Base-by-base conservation (phyloP, 2,329 filamentous ascomycete species). In the Penicillium sp. region DNA sequence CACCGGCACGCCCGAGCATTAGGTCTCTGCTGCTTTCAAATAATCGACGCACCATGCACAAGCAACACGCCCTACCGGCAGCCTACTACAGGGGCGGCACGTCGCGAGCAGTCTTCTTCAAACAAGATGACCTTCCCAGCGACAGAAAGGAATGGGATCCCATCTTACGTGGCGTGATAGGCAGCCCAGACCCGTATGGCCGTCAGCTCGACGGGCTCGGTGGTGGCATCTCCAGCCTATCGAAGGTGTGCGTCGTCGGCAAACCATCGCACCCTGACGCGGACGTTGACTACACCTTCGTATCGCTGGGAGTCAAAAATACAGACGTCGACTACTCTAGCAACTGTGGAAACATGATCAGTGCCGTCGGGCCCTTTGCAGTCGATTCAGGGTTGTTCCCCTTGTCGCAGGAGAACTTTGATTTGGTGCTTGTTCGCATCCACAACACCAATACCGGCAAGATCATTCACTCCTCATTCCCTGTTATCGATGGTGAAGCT, bases 311-410 rank as follows among this genome's bases (percentile, higher is more conserved):
- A 2, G 81, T 90, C 51, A 81, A 81, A 50, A 80, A 86, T 61
- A 75, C 76, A 4, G 73, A 76, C 29, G 78, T 91, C 2, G 88
- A 90, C 64, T 81, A 84, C 64, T 84, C 85, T 0, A 85, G 87
- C 23, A 91, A 90, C 63, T 90, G 88, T 67, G 88, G 88, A n/a
- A 90, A 90, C 68, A 88, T 91, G 85, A 84, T 79, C 6, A 80
- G 82, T 40, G 81, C 84, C 0, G 81, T 90, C 44, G 89, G 87
- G 0, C 87, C 88, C 0, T 86, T 83, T 65, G 85, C 84, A 2
- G 75, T 85, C 67, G 73, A 90, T 73, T 70, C 78, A 23, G 77
- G 81, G 2, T 58, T 87, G 1, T 72, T 84, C 54, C 14, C 55
- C 0, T 27, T 60, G 6, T 14, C 41, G 0, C 6, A 25, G 2